Percentiles rank a stretch among this genome's conserved stretches.
phyloP scores from a whole-genome alignment of 2,329 filamentous ascomycete species.

The Sporothrix pseudoabietina region DNA sequence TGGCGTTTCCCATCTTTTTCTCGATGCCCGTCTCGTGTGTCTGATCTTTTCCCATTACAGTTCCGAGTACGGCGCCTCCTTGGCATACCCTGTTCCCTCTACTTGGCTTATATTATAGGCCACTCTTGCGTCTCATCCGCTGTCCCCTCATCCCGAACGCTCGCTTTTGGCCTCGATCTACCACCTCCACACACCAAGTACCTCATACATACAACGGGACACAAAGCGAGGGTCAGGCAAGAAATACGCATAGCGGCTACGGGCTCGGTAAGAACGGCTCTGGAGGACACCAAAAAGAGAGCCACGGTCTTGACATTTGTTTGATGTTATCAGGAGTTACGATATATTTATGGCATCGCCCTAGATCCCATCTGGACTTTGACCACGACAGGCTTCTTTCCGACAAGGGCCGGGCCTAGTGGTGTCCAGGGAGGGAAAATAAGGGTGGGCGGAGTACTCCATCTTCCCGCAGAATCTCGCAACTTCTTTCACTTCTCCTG shows the following conservation, averaged over 20 bases:
- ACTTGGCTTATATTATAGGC: background rate
- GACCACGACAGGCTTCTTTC: background rate
- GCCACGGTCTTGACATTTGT: background rate
- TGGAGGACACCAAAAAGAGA: background rate
- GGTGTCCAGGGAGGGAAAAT: background rate
- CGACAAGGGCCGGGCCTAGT: background rate
- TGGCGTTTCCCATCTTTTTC: background rate
- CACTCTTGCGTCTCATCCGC: background rate
- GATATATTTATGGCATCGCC: background rate
- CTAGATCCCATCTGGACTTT: background rate
- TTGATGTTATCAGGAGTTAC: background rate
- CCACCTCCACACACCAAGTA: background rate
- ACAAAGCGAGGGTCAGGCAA: background rate
- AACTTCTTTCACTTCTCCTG: background rate
- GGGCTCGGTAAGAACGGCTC: background rate
- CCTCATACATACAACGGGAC: background rate
- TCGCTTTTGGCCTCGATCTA: background rate
- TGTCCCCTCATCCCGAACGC: background rate
- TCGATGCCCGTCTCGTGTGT: background rate
- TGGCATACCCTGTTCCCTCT: background rate
- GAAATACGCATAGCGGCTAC: background rate
- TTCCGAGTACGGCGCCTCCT: background rate
- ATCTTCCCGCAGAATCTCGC: constrained; percentile 18
- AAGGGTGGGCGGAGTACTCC: background rate
- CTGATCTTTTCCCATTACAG: background rate